Conservation (phyloP, 495 filamentous ascomycete genomes). For the Podospora pseudocomata region DNA sequence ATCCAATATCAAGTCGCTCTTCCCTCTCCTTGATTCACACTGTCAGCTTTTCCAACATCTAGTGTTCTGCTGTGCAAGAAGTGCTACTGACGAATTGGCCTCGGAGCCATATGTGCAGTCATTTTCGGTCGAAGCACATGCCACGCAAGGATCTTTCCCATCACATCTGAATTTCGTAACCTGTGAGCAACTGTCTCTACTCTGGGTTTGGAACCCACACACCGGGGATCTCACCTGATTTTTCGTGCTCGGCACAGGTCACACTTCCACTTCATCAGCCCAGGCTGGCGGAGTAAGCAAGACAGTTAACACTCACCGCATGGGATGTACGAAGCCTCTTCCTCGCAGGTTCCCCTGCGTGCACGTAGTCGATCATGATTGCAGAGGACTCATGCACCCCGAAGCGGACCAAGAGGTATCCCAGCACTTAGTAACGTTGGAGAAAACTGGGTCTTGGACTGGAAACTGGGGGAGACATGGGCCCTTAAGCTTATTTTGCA, state of each 20-base stretch:
- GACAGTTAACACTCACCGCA: conserved; percentile 20
- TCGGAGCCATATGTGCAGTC: conserved; percentile 35
- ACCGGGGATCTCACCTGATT: conserved; percentile 16
- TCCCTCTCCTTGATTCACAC: conserved; percentile 25
- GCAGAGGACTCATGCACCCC: conserved; percentile 12
- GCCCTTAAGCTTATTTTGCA: neutral
- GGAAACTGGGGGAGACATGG: neutral
- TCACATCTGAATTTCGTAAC: conserved; percentile 25
- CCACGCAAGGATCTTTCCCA: conserved; percentile 32
- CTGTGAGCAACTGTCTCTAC: no score
- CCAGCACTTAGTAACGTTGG: neutral
- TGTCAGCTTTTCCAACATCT: neutral
- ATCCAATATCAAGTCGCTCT: conserved; percentile 38
- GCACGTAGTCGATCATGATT: conserved; percentile 16
- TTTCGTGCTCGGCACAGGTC: conserved; percentile 28
- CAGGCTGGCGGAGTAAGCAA: neutral
- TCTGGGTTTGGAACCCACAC: no score
- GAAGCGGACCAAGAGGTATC: conserved; percentile 12
- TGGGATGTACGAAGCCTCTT: conserved; percentile 30
- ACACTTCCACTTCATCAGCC: conserved; percentile 10
- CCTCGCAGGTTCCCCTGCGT: conserved; percentile 16
- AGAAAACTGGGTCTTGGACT: neutral
- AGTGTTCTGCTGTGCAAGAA: no score
- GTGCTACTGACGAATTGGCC: conserved; percentile 18
- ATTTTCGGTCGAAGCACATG: conserved; percentile 28